Percentiles rank a stretch among this genome's conserved stretches.
phyloP scores from a whole-genome alignment of 2,329 filamentous ascomycete genomes.

The Arthroderma uncinatum region DNA sequence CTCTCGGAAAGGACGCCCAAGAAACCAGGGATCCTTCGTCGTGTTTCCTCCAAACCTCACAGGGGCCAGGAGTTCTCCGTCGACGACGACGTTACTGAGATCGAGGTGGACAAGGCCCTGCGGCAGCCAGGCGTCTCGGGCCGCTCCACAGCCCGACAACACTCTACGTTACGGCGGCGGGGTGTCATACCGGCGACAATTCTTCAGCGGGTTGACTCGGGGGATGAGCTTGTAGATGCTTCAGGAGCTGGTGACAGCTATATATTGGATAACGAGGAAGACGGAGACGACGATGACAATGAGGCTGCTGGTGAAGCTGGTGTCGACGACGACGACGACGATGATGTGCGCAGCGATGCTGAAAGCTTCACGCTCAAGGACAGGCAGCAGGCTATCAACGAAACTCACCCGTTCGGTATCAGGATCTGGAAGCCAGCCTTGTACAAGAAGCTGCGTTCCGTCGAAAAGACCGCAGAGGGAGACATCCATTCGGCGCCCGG shows the following conservation, averaged over 20 bases:
- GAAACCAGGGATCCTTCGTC: slow-evolving; percentile 63
- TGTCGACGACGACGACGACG: slow-evolving; percentile 54
- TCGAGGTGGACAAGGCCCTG: slow-evolving; percentile 50
- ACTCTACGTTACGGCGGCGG: slow-evolving; percentile 33
- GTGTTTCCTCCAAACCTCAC: slow-evolving; percentile 67
- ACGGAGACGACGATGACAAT: slow-evolving; percentile 21
- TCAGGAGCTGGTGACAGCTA: slow-evolving; percentile 13
- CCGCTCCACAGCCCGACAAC: slow-evolving; percentile 26
- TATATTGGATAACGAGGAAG: background rate
- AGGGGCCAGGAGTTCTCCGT: slow-evolving; percentile 81
- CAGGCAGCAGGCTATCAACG: slow-evolving; percentile 93
- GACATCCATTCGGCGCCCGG: slow-evolving; percentile 95
- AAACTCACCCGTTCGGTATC: slow-evolving; percentile 97
- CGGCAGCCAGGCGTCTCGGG: slow-evolving; percentile 22
- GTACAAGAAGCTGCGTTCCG: slow-evolving; percentile 95
- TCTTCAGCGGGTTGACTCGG: slow-evolving; percentile 28
- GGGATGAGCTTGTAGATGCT: slow-evolving; percentile 30
- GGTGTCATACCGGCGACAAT: slow-evolving; percentile 24
- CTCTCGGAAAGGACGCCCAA: slow-evolving; percentile 39
- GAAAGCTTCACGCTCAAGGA: slow-evolving; percentile 98
- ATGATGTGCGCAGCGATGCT: slow-evolving; percentile 62
- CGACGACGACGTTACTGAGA: slow-evolving; percentile 74
- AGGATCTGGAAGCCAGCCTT: slow-evolving; percentile 96
- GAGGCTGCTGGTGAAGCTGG: slow-evolving; percentile 40
- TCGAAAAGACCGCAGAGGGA: slow-evolving; percentile 88